These are phyloP conservation scores for Fomitopsis pulvina DNA, from an alignment of 768 basidiomycete species.

Conservation along the genomic window DNA sequence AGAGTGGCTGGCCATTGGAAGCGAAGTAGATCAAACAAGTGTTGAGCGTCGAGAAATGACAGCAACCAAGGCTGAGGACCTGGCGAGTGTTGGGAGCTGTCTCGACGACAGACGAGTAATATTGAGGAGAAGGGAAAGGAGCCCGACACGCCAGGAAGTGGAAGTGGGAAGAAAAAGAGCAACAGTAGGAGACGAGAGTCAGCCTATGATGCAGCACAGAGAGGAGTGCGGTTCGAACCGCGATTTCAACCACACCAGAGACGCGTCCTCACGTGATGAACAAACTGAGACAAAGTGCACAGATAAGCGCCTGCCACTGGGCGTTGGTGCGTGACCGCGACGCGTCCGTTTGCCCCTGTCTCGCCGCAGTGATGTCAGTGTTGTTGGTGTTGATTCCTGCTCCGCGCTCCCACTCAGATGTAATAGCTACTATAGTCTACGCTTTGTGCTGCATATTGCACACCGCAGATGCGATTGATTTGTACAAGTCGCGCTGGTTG, in stretches of 20 bases:
- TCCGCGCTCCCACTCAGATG: too few species aligned
- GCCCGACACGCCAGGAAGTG: constrained; percentile 22
- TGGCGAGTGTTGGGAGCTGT: constrained; percentile 11
- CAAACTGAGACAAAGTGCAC: constrained; percentile 25
- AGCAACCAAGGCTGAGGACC: constrained; percentile 6
- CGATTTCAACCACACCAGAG: constrained; percentile 18
- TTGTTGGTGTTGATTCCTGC: too few species aligned
- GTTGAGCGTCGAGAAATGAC: constrained; percentile 13
- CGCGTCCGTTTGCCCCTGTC: too few species aligned
- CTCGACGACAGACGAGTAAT: constrained; percentile 25
- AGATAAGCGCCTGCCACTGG: constrained; percentile 2
- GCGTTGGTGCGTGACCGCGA: neutral
- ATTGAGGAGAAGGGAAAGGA: constrained; percentile 20
- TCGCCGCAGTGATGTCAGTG: too few species aligned
- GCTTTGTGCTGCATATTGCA: neutral
- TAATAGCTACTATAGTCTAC: too few species aligned
- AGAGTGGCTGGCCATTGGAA: constrained; percentile 3
- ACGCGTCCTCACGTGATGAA: constrained; percentile 33
- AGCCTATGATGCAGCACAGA: constrained; percentile 27
- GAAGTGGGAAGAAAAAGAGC: constrained; percentile 14
- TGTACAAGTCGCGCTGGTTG: neutral
- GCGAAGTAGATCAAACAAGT: constrained; percentile 6
- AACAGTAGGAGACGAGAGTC: constrained; percentile 21
- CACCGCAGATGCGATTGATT: neutral
- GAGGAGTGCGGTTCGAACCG: constrained; percentile 21